Evolutionary conservation across 2,329 filamentous ascomycete species (phyloP), one percentile per base, ranked within the genome.

Genomic region (Aspergillus phoenicis): DNA sequence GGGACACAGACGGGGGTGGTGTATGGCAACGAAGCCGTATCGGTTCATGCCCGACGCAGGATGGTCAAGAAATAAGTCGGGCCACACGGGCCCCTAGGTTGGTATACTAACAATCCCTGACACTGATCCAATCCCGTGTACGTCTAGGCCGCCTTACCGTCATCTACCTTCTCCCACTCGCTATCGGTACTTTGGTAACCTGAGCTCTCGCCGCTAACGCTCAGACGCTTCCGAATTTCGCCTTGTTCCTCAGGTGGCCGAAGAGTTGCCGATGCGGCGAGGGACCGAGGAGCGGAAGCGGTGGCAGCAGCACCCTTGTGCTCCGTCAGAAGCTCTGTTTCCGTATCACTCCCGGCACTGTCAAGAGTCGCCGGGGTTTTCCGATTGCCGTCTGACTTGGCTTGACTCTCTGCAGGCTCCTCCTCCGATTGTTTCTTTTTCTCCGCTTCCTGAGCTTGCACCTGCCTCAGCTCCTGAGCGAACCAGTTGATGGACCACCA

Each of bases 401-500:
- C 36, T 22, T 64, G 59, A 13, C 26, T 63, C 55, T 67, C 66
- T 57, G 66, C 66, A 15, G 71, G 66, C 62, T 71, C 71, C 64
- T 72, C 69, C 80, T 71, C 81, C 81, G 54, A 15, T 67, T 68
- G 76, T 69, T 75, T 77, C 68, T 71, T 73, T 69, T 75, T 78
- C 72, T 81, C 74, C 62, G 73, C 70, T 65, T 80, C 75, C 65
- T 76, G 81, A 17, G 81, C 81, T 64, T 84, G 82, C 67, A 82
- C 81, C 68, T 82, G 77, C 30, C 76, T 73, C 56, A 89, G 76
- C 72, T 89, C 94, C 49, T 80, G 80, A 58, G 91, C 93, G 73
- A 99, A 98, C 95, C 95, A 99, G 84, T 98, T 98, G 80, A 98
- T 93, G 60, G 90, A 87, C 81, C 86, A 93, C 95, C 95, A 99